Percentiles rank a stretch among this genome's conserved stretches.
These are phyloP conservation scores for Candida quercuum DNA, from an alignment of 805 yeast genomes.

Conservation along the genomic window DNA sequence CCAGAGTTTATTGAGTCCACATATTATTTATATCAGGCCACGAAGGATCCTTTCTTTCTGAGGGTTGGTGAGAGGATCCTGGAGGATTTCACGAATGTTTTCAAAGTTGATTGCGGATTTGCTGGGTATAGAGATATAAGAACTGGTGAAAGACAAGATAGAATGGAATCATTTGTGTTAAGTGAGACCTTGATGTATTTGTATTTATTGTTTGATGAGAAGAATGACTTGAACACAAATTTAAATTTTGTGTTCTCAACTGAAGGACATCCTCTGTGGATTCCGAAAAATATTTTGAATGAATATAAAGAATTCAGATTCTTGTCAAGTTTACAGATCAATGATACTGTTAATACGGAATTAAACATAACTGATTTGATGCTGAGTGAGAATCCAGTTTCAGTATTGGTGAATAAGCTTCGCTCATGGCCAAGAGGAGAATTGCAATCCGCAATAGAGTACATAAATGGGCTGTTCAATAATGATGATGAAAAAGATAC, in stretches of 20 bases:
- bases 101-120: constrained; percentile 70
- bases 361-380: constrained; percentile 2
- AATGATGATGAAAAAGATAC: background rate
- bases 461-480: background rate
- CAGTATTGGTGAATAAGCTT: constrained; percentile 3
- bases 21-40: constrained; percentile 76
- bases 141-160: constrained; percentile 56
- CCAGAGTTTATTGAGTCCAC: constrained; percentile 93
- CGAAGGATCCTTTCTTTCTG: constrained; percentile 78
- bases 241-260: constrained; percentile 55
- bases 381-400: background rate
- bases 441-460: background rate
- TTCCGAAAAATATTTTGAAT: constrained; percentile 31
- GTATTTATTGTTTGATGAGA: constrained; percentile 70
- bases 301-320: constrained; percentile 19
- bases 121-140: constrained; percentile 68
- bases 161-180: constrained; percentile 89
- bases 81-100: constrained; percentile 45
- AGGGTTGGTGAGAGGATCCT: constrained; percentile 68
- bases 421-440: constrained; percentile 6
- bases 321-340: constrained; percentile 7
- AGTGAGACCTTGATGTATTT: constrained; percentile 85
- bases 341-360: no score
- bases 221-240: constrained; percentile 45
- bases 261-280: constrained; percentile 91